A percentile compares a stretch with the other conserved stretches of the same genome.
phyloP scores from a whole-genome alignment of 2,329 filamentous ascomycete species.

The Geosmithia putterillii region DNA sequence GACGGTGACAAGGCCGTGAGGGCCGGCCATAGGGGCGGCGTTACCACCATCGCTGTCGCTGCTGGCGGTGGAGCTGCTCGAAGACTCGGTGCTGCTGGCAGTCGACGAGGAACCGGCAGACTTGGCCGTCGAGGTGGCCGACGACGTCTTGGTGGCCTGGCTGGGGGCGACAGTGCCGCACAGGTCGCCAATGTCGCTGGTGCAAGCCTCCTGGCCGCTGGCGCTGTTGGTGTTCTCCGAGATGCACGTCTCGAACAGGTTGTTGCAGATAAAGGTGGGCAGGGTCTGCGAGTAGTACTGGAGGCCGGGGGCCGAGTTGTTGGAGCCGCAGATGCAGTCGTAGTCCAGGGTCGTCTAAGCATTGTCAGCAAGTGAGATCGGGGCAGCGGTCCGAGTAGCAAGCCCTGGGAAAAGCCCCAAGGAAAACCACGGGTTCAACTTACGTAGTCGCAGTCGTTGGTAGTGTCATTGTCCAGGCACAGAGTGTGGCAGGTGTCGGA shows the following conservation, averaged over 20 bases:
- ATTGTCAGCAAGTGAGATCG: not conserved
- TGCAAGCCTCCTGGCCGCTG: constrained; percentile 34
- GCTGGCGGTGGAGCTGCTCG: not conserved
- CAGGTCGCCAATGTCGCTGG: constrained; percentile 28
- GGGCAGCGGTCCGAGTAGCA: too few relatives aligned
- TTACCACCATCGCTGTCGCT: constrained; percentile 10
- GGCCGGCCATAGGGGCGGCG: constrained; percentile 28
- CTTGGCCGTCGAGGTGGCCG: constrained; percentile 14
- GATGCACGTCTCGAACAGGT: constrained; percentile 36
- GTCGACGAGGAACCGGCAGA: constrained; percentile 5
- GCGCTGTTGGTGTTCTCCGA: constrained; percentile 24
- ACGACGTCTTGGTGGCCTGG: constrained; percentile 7
- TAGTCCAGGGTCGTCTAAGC: constrained; percentile 14
- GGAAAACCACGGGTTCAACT: too few relatives aligned
- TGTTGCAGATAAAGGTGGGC: constrained; percentile 37
- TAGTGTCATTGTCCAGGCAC: constrained; percentile 23
- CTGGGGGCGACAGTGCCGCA: constrained; percentile 29
- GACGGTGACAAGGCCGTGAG: constrained; percentile 31
- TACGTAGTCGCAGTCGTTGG: constrained; percentile 35
- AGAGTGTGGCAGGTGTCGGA: constrained; percentile 35
- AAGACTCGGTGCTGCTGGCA: constrained; percentile 5
- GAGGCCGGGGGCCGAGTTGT: constrained; percentile 35
- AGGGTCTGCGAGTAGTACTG: constrained; percentile 41
- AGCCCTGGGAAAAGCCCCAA: too few relatives aligned
- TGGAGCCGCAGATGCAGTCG: constrained; percentile 33